Percentiles rank a stretch among this genome's conserved stretches.
phyloP scores from a whole-genome alignment of 345 rosid species.

The Dipteronia sinensis region DNA sequence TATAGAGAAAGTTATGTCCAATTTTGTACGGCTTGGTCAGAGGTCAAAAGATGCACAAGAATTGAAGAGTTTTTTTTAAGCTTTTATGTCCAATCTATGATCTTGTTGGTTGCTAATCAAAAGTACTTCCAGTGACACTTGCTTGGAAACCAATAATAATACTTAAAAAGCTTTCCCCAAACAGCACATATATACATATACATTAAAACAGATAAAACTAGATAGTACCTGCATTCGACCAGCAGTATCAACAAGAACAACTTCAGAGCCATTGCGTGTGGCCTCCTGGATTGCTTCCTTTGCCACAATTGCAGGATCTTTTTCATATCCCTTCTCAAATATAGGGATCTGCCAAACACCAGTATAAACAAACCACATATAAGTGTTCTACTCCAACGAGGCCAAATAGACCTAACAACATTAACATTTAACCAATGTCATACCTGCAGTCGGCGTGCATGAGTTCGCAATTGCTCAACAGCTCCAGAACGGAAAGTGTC shows the following conservation, averaged over 20 bases:
- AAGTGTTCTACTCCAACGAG: neutral
- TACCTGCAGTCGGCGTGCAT: conserved; percentile 98
- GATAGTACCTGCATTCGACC: conserved; percentile 88
- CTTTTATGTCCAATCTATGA: too few relatives aligned
- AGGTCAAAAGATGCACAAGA: too few relatives aligned
- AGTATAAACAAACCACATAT: conserved; percentile 5
- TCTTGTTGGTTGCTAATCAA: too few relatives aligned
- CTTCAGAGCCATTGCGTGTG: conserved; percentile 81
- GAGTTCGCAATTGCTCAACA: conserved; percentile 95
- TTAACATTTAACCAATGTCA: neutral
- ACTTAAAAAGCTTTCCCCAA: neutral
- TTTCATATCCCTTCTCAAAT: conserved; percentile 97
- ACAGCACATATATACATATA: neutral
- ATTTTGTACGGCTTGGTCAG: too few relatives aligned
- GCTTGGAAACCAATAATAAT: neutral
- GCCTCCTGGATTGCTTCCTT: conserved; percentile 99
- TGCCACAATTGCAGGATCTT: conserved; percentile 97
- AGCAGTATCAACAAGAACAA: conserved; percentile 98
- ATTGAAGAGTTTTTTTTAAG: too few relatives aligned
- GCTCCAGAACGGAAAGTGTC: conserved; percentile 99
- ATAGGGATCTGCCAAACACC: conserved; percentile 68
- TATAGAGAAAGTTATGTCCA: too few relatives aligned
- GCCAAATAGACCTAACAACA: neutral
- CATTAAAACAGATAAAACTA: neutral
- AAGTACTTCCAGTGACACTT: neutral